Evolutionary conservation across 768 basidiomycete species (phyloP).

Genomic region (Tylopilus felleus): DNA sequence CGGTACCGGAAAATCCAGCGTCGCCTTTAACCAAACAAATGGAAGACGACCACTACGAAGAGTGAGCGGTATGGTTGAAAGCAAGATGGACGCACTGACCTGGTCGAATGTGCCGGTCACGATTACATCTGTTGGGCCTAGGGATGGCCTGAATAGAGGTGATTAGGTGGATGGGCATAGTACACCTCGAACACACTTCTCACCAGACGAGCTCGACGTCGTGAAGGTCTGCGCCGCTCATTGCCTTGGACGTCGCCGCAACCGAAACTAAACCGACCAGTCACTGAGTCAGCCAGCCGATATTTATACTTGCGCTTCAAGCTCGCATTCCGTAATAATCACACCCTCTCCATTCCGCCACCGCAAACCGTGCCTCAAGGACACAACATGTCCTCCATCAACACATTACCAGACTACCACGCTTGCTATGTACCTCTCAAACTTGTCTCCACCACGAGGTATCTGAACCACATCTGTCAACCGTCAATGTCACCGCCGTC

Average conservation of each 20-base stretch:
- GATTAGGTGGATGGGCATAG: slow-evolving; percentile 2
- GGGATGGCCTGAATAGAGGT: slow-evolving; percentile 49
- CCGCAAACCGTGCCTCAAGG: slow-evolving; percentile 10
- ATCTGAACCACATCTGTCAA: neutral
- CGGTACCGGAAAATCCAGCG: slow-evolving; percentile 52
- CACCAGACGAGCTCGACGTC: slow-evolving; percentile 55
- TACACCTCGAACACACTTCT: slow-evolving; percentile 19
- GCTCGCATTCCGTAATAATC: slow-evolving; percentile 21
- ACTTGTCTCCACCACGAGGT: slow-evolving; percentile 15
- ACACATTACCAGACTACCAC: neutral
- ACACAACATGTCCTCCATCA: slow-evolving; percentile 13
- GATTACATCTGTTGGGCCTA: slow-evolving; percentile 54
- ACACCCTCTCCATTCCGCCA: slow-evolving; percentile 10
- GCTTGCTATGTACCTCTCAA: neutral
- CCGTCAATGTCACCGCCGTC: slow-evolving; percentile 9
- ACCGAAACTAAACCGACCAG: slow-evolving; percentile 17
- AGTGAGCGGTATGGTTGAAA: slow-evolving; percentile 3
- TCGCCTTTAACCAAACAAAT: slow-evolving; percentile 50
- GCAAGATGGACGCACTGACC: slow-evolving; percentile 39
- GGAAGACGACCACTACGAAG: slow-evolving; percentile 57
- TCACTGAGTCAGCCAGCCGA: neutral
- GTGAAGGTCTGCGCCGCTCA: slow-evolving; percentile 41
- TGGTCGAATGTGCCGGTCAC: slow-evolving; percentile 79
- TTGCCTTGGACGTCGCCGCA: slow-evolving; percentile 22
- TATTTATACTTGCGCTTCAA: slow-evolving; percentile 21